Evolutionary conservation across 192 early-diverging fungal genomes (phyloP), one percentile per base, ranked within the genome.

Genomic region (Backusella tarrabulga): DNA sequence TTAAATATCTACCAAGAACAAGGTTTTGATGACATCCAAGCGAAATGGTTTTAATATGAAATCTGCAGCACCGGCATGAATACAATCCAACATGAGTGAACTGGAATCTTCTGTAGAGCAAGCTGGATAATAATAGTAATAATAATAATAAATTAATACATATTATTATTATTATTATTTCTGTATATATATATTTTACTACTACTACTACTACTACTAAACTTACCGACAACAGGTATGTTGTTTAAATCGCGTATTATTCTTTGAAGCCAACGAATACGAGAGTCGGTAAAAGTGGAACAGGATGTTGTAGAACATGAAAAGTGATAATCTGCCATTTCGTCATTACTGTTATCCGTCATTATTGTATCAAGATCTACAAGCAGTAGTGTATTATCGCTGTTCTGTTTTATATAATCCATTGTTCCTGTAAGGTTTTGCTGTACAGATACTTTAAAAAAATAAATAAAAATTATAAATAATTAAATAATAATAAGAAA

Each of bases 41-140:
- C 80, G 77, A 29, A 89, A 76, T 6, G 88, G 88, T 78, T 87
- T 89, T 40, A 87, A 42, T 41, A 89, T 67, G 67, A 83, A 87
- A 75, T 89, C 88, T 15, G 81, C 79, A 19, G 87, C 88, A 26
- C 88, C 88, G 4, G 82, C 73, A 35, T 89, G 86, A 68, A 89
- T 78, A 68, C 86, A 79, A 38, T 83, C 79, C 36, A 83, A 38
- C 76, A 87, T 86, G 38, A 84, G 79, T 19, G 83, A 78, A 8
- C 67, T 21, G 15, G 76, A 78, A 32, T 80, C 79, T 21, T 81
- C 76, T 9, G 34, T 76, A 3, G 84, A 85, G 40, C 72, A 85
- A 8, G 80, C 84, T 85, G 70, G 15, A 68, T 81, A 8, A 36
- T 67, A 5, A 67, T 17, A n/a, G 32, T 32, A 68, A 68, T 79